Evolutionary conservation across 1,139 yeast species (phyloP).

Genomic region (Torulaspora globosa): DNA sequence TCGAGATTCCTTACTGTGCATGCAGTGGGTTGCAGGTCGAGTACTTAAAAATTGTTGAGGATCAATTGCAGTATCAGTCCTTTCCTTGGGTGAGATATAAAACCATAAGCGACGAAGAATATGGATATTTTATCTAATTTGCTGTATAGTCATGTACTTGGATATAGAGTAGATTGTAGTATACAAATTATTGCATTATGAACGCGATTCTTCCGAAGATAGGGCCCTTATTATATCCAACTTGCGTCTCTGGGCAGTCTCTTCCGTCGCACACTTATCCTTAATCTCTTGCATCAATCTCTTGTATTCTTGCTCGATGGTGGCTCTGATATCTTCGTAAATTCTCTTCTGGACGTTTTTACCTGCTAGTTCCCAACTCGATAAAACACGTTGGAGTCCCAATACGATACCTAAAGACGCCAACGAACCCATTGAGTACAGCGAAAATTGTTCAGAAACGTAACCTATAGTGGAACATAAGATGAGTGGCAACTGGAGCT

Average conservation of each 20-base stretch:
- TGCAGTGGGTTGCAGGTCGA: slow-evolving; percentile 71
- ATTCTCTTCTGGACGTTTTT: slow-evolving; percentile 2
- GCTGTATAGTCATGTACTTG: not conserved
- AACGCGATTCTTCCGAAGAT: slow-evolving; percentile 8
- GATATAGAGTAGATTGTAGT: slow-evolving; percentile 4
- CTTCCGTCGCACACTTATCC: slow-evolving; percentile 6
- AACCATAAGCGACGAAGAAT: slow-evolving; percentile 49
- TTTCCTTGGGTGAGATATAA: slow-evolving; percentile 81
- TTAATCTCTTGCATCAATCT: slow-evolving; percentile 21
- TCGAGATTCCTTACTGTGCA: slow-evolving; percentile 64
- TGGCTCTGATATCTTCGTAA: slow-evolving; percentile 9
- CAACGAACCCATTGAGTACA: slow-evolving; percentile 35
- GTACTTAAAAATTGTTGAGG: slow-evolving; percentile 65
- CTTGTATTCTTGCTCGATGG: slow-evolving; percentile 23
- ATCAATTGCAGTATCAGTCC: slow-evolving; percentile 63
- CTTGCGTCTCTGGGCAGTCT: slow-evolving; percentile 2
- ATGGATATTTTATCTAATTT: slow-evolving; percentile 29
- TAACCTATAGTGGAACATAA: slow-evolving; percentile 29
- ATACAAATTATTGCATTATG: slow-evolving; percentile 4
- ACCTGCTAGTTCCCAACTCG: slow-evolving; percentile 24
- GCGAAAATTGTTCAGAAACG: slow-evolving; percentile 29
- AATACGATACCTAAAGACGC: slow-evolving; percentile 33
- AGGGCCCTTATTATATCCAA: slow-evolving; percentile 2
- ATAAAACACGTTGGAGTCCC: slow-evolving; percentile 36
- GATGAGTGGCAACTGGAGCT: slow-evolving; percentile 35